Percentiles rank a stretch among this genome's conserved stretches.
Conservation (phyloP, 495 filamentous ascomycete species). For the Neurospora discreta region DNA sequence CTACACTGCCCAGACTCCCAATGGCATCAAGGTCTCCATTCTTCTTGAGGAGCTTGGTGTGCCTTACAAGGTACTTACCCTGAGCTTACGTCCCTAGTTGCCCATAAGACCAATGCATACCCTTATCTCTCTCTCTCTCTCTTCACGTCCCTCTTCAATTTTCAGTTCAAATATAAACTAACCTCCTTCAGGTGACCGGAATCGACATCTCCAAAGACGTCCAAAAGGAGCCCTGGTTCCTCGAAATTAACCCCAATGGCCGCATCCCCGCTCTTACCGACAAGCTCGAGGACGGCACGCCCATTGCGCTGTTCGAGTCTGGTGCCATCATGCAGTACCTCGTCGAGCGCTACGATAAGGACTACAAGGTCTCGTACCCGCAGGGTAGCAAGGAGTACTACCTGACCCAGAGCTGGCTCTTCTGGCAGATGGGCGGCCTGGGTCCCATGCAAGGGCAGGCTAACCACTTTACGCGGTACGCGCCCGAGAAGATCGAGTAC, state of each 20-base stretch:
- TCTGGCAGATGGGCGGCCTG: slow-evolving; percentile 56
- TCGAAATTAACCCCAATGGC: slow-evolving; percentile 89
- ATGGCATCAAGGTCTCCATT: slow-evolving; percentile 77
- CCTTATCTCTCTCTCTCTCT: not conserved
- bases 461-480: slow-evolving; percentile 79
- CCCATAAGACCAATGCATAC: not conserved
- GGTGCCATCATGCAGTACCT: slow-evolving; percentile 84
- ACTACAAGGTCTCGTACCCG: slow-evolving; percentile 78
- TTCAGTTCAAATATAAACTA: not conserved
- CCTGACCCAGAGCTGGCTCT: slow-evolving; percentile 66
- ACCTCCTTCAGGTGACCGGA: slow-evolving; percentile 35
- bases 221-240: slow-evolving; percentile 72
- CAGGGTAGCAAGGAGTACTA: slow-evolving; percentile 62
- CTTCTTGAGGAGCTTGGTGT: slow-evolving; percentile 76
- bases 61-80: slow-evolving; percentile 40
- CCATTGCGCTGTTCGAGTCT: slow-evolving; percentile 71
- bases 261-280: slow-evolving; percentile 90
- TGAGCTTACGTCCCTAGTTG: not conserved
- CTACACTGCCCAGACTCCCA: slow-evolving; percentile 54
- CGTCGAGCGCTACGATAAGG: slow-evolving; percentile 61
- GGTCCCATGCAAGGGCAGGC: slow-evolving; percentile 90
- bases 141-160: not conserved
- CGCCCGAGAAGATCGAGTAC: slow-evolving; percentile 79
- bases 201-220: slow-evolving; percentile 61
- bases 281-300: slow-evolving; percentile 56